A percentile compares a stretch with the other conserved stretches of the same genome.
Evolutionary conservation across 192 early-diverging fungal genomes (phyloP).

Genomic region (Funneliformis geosporum): DNA sequence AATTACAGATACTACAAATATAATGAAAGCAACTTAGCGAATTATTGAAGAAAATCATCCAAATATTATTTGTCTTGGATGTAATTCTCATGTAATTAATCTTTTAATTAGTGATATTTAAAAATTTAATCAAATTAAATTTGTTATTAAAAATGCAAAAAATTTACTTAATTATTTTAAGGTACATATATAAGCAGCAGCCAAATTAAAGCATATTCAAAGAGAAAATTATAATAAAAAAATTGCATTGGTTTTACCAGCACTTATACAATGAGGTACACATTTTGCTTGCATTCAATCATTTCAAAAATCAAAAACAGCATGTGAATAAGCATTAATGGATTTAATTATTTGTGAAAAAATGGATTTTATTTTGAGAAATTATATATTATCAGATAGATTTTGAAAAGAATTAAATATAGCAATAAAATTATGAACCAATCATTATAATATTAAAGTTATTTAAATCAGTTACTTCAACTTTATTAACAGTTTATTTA

Average conservation of each 20-base stretch:
- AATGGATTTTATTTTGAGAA: neutral
- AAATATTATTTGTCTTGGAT: too few species aligned
- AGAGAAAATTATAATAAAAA: conserved; percentile 4
- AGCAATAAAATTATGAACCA: neutral
- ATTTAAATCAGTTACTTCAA: conserved; percentile 11
- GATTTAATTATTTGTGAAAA: neutral
- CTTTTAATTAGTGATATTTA: too few species aligned
- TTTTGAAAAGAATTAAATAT: neutral
- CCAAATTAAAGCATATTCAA: too few species aligned
- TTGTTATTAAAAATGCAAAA: too few species aligned
- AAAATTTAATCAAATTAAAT: too few species aligned
- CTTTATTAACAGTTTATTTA: neutral
- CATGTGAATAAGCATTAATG: neutral
- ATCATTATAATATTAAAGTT: neutral
- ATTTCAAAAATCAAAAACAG: neutral
- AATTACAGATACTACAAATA: too few species aligned
- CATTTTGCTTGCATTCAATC: conserved; percentile 8
- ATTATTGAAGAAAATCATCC: too few species aligned
- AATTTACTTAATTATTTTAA: too few species aligned
- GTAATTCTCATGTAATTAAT: too few species aligned
- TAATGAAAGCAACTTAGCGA: too few species aligned
- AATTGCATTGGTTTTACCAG: conserved; percentile 9
- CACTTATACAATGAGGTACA: neutral
- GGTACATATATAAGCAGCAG: too few species aligned
- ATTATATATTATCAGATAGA: neutral